Base-by-base conservation (phyloP, 78 protist species). In the Dictyostelium discoideum region DNA sequence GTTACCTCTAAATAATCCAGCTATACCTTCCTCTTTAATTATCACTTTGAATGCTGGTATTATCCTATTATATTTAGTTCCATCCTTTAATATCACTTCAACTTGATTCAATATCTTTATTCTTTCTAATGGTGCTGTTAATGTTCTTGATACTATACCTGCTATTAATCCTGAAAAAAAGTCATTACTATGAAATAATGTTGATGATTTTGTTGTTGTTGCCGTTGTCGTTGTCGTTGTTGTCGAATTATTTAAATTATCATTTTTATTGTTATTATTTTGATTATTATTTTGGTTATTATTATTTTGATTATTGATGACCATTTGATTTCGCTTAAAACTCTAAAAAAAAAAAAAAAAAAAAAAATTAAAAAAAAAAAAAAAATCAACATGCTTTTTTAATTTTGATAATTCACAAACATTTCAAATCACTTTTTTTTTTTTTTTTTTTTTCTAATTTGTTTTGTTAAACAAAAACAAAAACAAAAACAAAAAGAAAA, bases 71-170 rank as follows among this genome's bases (percentile, higher is more conserved):
- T 90, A 90, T 90, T 82, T 90, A 3, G 76, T 37, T 2, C 87
- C 83, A 67, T 80, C 83, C 20, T 74, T 74, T 37, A 74, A 13
- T 37, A 37, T 18, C 2, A 74, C 46, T 5, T 39, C 81, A 81
- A 90, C 84, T 54, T 94, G 97, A 79, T 84, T 86, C 54, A 94
- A 69, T 46, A 78, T 63, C 60, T 84, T 83, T 42, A 94, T 18
- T 76, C 94, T 48, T 13, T 94, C 97, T 13, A 94, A 63, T 29
- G 97, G 97, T 86, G 97, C 97, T 13, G 97, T 94, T 9, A 86
- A 32, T 37, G 97, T 94, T 72, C 97, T 80, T 10, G 87, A 76
- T 9, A 79, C 54, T 16, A 89, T 89, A 83, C 97, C 97, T 26
- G 97, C 94, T 26, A 92, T 40, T 1, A 74, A 84, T 29, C 97